Evolutionary conservation across 2,329 filamentous ascomycete species (phyloP).

Genomic region (Dothistroma pini): DNA sequence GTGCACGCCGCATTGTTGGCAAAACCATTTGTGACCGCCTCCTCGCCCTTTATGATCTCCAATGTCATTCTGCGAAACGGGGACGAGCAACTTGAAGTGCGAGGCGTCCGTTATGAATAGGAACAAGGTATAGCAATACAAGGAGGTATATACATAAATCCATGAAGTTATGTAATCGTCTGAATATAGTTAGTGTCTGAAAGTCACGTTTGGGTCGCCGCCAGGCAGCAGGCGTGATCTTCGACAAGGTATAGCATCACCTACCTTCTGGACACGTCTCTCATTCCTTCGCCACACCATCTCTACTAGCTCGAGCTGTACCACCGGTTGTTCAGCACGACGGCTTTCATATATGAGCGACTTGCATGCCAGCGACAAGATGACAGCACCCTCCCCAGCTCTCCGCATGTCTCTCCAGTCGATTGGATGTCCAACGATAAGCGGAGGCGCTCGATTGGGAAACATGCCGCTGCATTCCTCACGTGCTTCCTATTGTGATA

Average conservation of each 20-base stretch:
- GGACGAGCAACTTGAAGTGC: neutral
- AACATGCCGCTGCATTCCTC: neutral
- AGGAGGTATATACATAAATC: too few species aligned
- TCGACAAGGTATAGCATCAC: neutral
- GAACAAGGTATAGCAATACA: too few species aligned
- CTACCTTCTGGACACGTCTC: neutral
- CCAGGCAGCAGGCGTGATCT: neutral
- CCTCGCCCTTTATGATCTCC: neutral
- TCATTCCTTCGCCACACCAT: neutral
- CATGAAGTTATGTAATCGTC: too few species aligned
- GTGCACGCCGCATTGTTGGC: neutral
- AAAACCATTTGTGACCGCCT: neutral
- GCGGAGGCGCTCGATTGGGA: neutral
- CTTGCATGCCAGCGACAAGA: neutral
- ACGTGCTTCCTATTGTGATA: neutral
- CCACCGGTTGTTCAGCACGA: neutral
- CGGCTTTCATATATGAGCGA: neutral
- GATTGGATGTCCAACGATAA: neutral
- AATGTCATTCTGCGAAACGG: neutral
- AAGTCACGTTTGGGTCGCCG: too few species aligned
- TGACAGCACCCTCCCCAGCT: neutral
- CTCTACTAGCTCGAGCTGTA: neutral
- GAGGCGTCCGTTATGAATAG: neutral
- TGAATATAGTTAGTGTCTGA: too few species aligned
- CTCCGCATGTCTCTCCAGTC: neutral